Base-by-base conservation (phyloP, 441 rosid genomes). In the Codiaeum variegatum region DNA sequence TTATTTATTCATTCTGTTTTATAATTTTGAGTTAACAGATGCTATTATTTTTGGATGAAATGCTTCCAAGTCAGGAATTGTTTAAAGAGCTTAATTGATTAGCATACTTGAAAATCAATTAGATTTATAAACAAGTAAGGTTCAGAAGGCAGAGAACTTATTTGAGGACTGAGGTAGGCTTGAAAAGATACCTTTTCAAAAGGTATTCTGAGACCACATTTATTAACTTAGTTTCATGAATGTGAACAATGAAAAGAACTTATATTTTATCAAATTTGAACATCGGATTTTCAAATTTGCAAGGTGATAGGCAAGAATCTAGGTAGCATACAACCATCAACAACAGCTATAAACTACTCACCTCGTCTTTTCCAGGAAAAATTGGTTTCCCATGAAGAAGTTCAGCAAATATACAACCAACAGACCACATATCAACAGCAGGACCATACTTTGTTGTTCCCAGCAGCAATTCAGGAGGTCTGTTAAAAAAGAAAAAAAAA, bases 381-480 rank as follows among this genome's bases (percentile, higher is more conserved):
- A 92, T 94, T 34, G 98, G 97, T 79, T 94, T 94, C 58, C 93
- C 98, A 67, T 88, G 85, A 75, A 94, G 75, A 51, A 94, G 91
- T 79, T 94, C 99, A 38, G 98, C 99, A 85, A 94, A 91, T 72
- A 94, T 94, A 67, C 99, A 94, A 69, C 99, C 98, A 68, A 92
- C 99, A 1, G 99, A 92, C 98, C 97, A 92, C 98, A 92, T 94
- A 72, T 92, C 98, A 79, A 92, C 97, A n/a, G 98, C 96, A 66
- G 99, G 98, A 68, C 98, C 98, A 80, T 94, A 94, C 75, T 91
- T 92, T 36, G 99, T 92, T 69, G 98, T 88, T 70, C 99, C 99
- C 80, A 94, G 98, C 29, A 94, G 85, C 82, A 94, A 86, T 77
- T 94, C 99, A 21, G 99, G 99, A 29, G 99, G 99, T 78, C 99